Evolutionary conservation across 805 yeast genomes (phyloP), one percentile per base, ranked within the genome.

Genomic region (Wickerhamomyces sydowiorum): DNA sequence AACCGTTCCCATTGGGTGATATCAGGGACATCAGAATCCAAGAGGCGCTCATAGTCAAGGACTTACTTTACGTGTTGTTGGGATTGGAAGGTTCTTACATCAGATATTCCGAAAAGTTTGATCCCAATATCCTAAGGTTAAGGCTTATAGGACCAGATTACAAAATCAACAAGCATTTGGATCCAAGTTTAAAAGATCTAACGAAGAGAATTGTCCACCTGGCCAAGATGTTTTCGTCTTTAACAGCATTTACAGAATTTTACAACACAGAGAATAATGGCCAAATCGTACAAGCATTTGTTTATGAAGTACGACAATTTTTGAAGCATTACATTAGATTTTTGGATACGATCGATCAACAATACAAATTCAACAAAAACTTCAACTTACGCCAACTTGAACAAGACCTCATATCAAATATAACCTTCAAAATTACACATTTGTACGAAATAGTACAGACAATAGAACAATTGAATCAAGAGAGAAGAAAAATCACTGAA

Each of bases 1-100:
- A 64, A 39, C 67, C 76, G 12, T 67, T 62, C 42, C 73, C 81
- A 2, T 57, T 80, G 27, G 69, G 69, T 37, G 74, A 66, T 40
- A 57, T 73, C 32, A 56, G 54, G n/a, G 76, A 74, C 25, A 56
- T 70, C 3, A 67, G 73, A 37, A 70, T 73, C 3, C 96, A 88
- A 57, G 96, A 89, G 57, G 81, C 86, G 0, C 69, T 81, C 21
- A 72, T 93, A 1, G 67, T 84, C 14, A 70, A 76, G 44, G 99
- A 91, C 58, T 57, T 89, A 9, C 53, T 88, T 18, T 73, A 72
- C 51, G 82, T 86, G 1, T 58, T 93, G 13, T 51, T 80, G 25
- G 95, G 95, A 0, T 61, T 73, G 22, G 96, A 89, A 59, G 97
- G 97, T 1, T 69, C 70, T 18, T 87, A 84, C 54, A 76, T 91